Evolutionary conservation across 2,329 filamentous ascomycete genomes (phyloP).

Genomic region (Juglanconis sp.): DNA sequence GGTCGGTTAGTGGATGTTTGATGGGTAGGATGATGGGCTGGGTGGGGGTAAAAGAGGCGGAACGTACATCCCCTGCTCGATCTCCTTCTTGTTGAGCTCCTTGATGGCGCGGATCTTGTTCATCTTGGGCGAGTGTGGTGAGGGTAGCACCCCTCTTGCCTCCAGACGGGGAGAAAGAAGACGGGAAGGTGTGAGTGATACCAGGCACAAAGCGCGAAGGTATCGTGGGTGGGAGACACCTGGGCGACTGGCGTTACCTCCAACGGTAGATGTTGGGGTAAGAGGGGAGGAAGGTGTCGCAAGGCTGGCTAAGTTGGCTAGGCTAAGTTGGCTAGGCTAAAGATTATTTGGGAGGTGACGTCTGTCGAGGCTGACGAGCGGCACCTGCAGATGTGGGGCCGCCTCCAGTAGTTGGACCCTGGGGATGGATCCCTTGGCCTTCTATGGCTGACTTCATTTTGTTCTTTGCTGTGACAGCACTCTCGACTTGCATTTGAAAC

Average conservation of each 20-base stretch:
- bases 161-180: not conserved
- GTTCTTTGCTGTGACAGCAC: too few species aligned
- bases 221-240: too few species aligned
- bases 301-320: too few species aligned
- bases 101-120: conserved; percentile 92
- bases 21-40: not conserved
- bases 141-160: not conserved
- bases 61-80: conserved; percentile 80
- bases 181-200: not conserved
- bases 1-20: conserved; percentile 22
- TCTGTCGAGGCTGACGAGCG: not conserved
- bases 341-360: not conserved
- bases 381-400: not conserved
- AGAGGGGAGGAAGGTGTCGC: too few species aligned
- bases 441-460: too few species aligned
- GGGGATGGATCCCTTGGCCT: not conserved
- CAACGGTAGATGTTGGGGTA: too few species aligned
- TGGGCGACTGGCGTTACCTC: too few species aligned
- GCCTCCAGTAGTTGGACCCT: not conserved
- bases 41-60: not conserved
- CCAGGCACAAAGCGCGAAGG: not conserved
- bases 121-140: conserved; percentile 52
- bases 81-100: conserved; percentile 88
- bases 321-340: not conserved
- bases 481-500: too few species aligned